These are phyloP conservation scores for Ilyonectria mors-panacis DNA, from an alignment of 2,329 filamentous ascomycete genomes.

Conservation along the genomic window DNA sequence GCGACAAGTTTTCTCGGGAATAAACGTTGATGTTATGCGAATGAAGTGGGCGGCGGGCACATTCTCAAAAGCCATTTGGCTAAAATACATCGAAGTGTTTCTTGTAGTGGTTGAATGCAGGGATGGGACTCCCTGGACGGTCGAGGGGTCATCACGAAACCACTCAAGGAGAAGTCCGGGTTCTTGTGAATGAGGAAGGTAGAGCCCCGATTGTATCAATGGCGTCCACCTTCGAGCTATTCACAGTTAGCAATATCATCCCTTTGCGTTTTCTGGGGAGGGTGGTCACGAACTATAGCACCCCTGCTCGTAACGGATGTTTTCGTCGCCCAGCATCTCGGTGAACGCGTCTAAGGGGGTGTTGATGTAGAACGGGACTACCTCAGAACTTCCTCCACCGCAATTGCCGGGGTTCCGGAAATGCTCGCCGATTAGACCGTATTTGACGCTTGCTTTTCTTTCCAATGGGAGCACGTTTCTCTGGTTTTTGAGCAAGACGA, in stretches of 20 bases:
- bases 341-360: slow-evolving; percentile 47
- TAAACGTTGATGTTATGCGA: background rate
- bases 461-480: slow-evolving; percentile 8
- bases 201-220: background rate
- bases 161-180: slow-evolving; percentile 9
- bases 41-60: slow-evolving; percentile 3
- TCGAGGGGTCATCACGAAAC: slow-evolving; percentile 9
- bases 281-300: slow-evolving; percentile 11
- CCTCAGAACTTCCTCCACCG: slow-evolving; percentile 50
- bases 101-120: slow-evolving; percentile 16
- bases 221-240: slow-evolving; percentile 6
- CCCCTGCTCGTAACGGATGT: slow-evolving; percentile 16
- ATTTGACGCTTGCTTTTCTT: slow-evolving; percentile 49
- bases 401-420: slow-evolving; percentile 45
- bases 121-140: background rate
- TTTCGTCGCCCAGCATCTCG: slow-evolving; percentile 32
- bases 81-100: slow-evolving; percentile 11
- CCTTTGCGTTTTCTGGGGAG: too few relatives aligned
- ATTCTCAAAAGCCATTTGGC: background rate
- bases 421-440: slow-evolving; percentile 54
- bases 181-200: background rate
- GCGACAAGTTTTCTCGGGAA: background rate
- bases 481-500: slow-evolving; percentile 50
- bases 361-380: slow-evolving; percentile 50
- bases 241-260: too few relatives aligned